These are phyloP conservation scores for Clavispora fructus DNA, from an alignment of 805 yeast species.

Conservation along the genomic window DNA sequence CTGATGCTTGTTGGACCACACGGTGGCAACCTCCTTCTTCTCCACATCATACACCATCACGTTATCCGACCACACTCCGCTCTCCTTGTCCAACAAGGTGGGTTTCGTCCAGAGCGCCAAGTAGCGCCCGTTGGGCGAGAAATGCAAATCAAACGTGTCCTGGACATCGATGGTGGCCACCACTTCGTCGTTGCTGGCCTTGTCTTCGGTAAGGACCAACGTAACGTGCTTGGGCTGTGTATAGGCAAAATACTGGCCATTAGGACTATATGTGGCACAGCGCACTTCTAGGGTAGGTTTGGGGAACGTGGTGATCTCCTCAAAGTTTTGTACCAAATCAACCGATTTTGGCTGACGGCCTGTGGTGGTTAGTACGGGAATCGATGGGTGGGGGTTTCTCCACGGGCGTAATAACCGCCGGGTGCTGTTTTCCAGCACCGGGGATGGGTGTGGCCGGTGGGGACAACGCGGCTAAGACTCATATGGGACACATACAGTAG, in stretches of 20 bases:
- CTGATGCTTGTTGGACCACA: conserved; percentile 76
- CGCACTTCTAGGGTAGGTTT: conserved; percentile 49
- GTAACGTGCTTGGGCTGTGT: conserved; percentile 60
- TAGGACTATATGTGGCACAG: conserved; percentile 59
- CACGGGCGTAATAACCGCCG: not conserved
- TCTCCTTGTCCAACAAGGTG: conserved; percentile 52
- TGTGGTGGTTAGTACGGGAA: conserved; percentile 16
- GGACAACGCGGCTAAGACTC: no score
- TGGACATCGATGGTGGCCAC: conserved; percentile 46
- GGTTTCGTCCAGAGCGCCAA: conserved; percentile 91
- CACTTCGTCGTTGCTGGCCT: conserved; percentile 35
- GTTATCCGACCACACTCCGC: conserved; percentile 74
- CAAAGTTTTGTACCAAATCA: conserved; percentile 27
- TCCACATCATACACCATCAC: conserved; percentile 63
- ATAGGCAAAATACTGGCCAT: conserved; percentile 67
- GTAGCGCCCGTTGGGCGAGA: conserved; percentile 84
- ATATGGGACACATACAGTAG: conserved; percentile 27
- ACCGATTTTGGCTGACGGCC: conserved; percentile 26
- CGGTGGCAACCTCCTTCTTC: conserved; percentile 44
- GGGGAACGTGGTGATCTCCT: conserved; percentile 30
- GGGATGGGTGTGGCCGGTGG: no score
- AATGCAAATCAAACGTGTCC: conserved; percentile 76
- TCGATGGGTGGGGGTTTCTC: not conserved
- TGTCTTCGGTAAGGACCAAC: conserved; percentile 48
- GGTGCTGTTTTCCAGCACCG: not conserved